phyloP scores from a whole-genome alignment of 1,139 yeast genomes.

The Blastobotrys buckinghamii region DNA sequence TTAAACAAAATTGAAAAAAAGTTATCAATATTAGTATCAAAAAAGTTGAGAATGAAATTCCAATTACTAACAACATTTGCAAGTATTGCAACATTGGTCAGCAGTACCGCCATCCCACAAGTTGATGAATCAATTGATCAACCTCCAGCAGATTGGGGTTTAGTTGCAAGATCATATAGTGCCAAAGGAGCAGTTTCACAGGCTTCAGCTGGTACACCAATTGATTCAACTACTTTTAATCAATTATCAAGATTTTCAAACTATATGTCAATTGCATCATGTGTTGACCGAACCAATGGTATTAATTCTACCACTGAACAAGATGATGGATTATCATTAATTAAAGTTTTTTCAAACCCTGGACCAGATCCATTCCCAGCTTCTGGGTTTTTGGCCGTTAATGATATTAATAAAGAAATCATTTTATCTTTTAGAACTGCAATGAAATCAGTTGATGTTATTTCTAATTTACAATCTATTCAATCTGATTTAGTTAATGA shows the following conservation, averaged over 20 bases:
- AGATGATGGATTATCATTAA: not conserved
- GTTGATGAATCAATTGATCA: not conserved
- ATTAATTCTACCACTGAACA: not conserved
- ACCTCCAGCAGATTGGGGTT: too few species aligned
- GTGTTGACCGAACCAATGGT: slow-evolving; percentile 1
- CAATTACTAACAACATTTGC: too few species aligned
- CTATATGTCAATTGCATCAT: slow-evolving; percentile 4
- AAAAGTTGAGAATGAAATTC: too few species aligned
- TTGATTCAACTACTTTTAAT: not conserved
- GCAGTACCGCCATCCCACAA: not conserved
- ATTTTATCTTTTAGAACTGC: slow-evolving; percentile 3
- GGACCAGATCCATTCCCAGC: slow-evolving; percentile 2
- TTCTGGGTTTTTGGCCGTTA: slow-evolving; percentile 4
- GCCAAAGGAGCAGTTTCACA: too few species aligned
- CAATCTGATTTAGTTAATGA: not conserved
- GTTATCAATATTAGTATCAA: too few species aligned
- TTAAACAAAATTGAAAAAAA: too few species aligned
- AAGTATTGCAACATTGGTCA: too few species aligned
- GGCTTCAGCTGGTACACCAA: too few species aligned
- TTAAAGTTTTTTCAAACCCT: not conserved
- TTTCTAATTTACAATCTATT: not conserved
- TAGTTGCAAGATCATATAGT: too few species aligned
- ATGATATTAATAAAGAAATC: slow-evolving; percentile 1
- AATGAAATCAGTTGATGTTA: not conserved
- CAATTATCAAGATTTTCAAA: not conserved